Evolutionary conservation across 83 land plant species (phyloP).

Genomic region (Picea abies): DNA sequence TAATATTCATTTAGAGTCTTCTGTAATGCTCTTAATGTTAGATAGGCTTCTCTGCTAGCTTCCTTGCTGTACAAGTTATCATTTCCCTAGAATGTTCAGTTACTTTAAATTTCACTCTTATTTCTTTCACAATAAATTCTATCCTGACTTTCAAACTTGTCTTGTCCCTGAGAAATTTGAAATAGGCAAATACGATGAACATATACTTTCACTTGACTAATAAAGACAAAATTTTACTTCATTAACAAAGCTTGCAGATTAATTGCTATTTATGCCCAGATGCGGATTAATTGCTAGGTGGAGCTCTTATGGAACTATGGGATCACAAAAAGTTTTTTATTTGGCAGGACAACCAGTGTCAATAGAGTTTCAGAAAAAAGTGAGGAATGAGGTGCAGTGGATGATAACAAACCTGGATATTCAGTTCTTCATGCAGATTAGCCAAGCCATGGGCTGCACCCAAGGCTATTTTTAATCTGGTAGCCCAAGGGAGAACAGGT

Average conservation of each 20-base stretch:
- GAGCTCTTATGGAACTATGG: no score
- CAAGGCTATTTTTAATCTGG: conserved; percentile 54
- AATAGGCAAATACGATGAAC: not conserved
- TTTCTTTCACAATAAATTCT: not conserved
- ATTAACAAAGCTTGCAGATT: no score
- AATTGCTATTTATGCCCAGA: no score
- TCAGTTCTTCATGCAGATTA: conserved; percentile 69
- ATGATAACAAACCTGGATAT: conserved; percentile 52
- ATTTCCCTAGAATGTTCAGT: not conserved
- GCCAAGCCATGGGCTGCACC: conserved; percentile 66
- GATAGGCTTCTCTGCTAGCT: not conserved
- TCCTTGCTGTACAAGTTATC: not conserved
- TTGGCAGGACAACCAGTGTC: not conserved
- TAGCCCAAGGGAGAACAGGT: conserved; percentile 58
- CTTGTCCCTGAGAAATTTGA: not conserved
- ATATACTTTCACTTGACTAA: not conserved
- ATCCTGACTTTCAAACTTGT: not conserved
- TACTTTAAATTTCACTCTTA: not conserved
- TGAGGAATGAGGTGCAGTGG: not conserved
- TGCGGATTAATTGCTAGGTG: not conserved
- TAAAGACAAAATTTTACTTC: not conserved
- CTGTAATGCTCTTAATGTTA: not conserved
- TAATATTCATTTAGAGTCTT: not conserved
- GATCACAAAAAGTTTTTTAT: not conserved
- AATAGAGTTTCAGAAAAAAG: not conserved